A percentile compares a stretch with the other conserved stretches of the same genome.
Evolutionary conservation across 176 grass and related monocot genomes (phyloP).

Genomic region (Triticum turgidum): DNA sequence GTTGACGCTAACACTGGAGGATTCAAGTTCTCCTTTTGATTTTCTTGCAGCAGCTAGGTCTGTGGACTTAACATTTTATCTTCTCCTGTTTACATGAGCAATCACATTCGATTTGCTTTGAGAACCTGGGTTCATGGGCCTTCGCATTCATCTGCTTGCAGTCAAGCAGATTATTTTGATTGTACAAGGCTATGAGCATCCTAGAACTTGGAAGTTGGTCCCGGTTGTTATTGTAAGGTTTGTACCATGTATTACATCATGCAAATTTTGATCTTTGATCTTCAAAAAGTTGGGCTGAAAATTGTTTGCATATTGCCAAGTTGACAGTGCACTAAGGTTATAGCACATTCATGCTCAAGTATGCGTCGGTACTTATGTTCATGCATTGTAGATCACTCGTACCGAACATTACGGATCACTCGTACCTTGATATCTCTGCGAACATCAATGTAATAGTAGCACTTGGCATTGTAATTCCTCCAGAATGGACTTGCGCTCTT

Average conservation of each 20-base stretch:
- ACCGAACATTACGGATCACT: no score
- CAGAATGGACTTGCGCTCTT: no score
- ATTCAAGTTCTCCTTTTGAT: conserved; percentile 93
- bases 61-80: not conserved
- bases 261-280: not conserved
- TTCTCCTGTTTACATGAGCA: not conserved
- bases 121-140: not conserved
- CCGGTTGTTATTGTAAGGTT: not conserved
- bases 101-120: not conserved
- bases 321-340: no score
- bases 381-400: no score
- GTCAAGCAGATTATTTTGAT: not conserved
- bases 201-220: not conserved
- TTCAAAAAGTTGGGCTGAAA: not conserved
- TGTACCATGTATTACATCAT: not conserved
- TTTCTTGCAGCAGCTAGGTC: not conserved
- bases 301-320: no score
- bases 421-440: no score
- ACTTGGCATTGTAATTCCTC: no score
- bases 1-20: conserved; percentile 62
- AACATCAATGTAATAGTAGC: no score
- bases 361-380: no score
- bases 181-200: not conserved
- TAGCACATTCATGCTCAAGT: no score
- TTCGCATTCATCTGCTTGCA: not conserved